Base-by-base conservation (phyloP, 208 protist genomes). In the Leishmania turanica region DNA sequence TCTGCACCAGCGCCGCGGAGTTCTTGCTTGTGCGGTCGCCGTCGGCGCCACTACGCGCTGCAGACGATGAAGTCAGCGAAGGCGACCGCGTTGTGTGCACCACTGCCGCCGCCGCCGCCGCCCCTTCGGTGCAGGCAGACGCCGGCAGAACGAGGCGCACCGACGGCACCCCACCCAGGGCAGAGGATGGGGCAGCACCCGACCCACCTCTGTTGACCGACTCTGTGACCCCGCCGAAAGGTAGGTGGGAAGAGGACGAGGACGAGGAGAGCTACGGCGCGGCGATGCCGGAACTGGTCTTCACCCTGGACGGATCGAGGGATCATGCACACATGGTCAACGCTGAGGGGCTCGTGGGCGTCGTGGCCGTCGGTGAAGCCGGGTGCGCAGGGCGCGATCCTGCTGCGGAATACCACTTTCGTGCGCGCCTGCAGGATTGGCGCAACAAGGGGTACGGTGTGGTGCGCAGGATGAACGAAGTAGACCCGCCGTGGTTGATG, bases 401-500 rank as follows among this genome's bases (percentile, higher is more conserved):
- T 42, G 31, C 15, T 13, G 62, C 31, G 31, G 62, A 68, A 21
- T 34, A 34, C 15, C 31, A 1, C 62, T 21, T 40, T 42, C 68
- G 68, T 31, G 21, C 51, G 68, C 31, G 4, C 62, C 31, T 68
- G 31, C 62, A 34, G 62, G 15, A 68, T 27, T 68, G 31, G 27
- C 31, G 51, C 51, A 53, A 70, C 53, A 75, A 37, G 51, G 69
- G 56, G 68, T 66, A 45, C 70, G 54, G 19, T 31, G 79, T 86
- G 13, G 79, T 84, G 81, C 60, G 45, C 5, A 79, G 85, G 21
- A 86, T 86, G 78, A 66, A 86, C 62, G n/a, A 8, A 3, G 45
- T 75, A 11, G 81, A 91, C 62, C 79, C 80, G 49, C 78, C 79
- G 70, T 85, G 85, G 85, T 64, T 58, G 42, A 83, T 88, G 74